These are phyloP conservation scores for Boletus coffeatus DNA, from an alignment of 1,284 basidiomycete genomes.

Conservation along the genomic window DNA sequence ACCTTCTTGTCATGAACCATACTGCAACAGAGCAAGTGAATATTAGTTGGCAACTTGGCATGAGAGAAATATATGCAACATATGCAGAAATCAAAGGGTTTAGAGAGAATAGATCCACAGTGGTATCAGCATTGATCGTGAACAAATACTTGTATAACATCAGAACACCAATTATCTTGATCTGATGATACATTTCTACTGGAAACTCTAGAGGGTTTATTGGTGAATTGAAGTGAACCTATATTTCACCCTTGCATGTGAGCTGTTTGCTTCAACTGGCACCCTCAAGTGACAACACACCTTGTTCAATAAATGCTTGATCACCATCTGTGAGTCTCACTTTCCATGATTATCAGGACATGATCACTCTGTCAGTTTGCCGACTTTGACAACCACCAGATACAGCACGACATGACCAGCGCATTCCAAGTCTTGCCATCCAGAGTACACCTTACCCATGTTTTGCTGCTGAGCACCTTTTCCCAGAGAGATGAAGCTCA, in stretches of 20 bases:
- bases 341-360: slow-evolving; percentile 95
- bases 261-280: neutral
- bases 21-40: slow-evolving; percentile 32
- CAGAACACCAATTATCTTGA: slow-evolving; percentile 99
- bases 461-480: slow-evolving; percentile 97
- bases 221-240: slow-evolving; percentile 96
- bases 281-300: slow-evolving; percentile 32
- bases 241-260: neutral
- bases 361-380: slow-evolving; percentile 91
- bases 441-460: slow-evolving; percentile 98
- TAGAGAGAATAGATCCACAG: slow-evolving; percentile 79
- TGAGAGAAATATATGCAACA: slow-evolving; percentile 28
- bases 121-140: slow-evolving; percentile 94
- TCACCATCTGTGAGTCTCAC: slow-evolving; percentile 92
- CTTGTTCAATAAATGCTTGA: slow-evolving; percentile 99
- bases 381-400: slow-evolving; percentile 92
- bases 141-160: slow-evolving; percentile 98
- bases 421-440: slow-evolving; percentile 76
- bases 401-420: slow-evolving; percentile 96
- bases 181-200: slow-evolving; percentile 97
- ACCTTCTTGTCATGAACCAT: slow-evolving; percentile 94
- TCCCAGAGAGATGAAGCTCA: slow-evolving; percentile 91
- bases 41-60: neutral
- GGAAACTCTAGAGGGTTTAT: slow-evolving; percentile 88
- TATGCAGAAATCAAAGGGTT: slow-evolving; percentile 91